Base-by-base conservation (phyloP, 208 protist genomes). In the Naegleria lovaniensis region DNA sequence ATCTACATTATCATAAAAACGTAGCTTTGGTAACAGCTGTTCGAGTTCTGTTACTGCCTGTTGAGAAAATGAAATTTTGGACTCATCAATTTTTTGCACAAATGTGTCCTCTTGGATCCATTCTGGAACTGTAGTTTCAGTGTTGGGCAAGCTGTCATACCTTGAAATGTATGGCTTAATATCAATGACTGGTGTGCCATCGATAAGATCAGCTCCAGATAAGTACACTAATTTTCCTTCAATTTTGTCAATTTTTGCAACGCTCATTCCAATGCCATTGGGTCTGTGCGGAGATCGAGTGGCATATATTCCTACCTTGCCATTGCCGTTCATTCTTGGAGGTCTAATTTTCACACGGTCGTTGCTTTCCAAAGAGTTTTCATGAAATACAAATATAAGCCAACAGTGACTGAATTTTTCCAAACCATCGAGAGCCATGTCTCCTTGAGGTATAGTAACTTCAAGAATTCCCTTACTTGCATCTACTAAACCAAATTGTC, bases 171-270 rank as follows among this genome's bases (percentile, higher is more conserved):
- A 99, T 5, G 97, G 97, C 93, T 99, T 99, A 90, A 99, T 97
- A 91, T 99, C 98, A 36, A 99, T 93, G 85, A 99, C 96, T 11
- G 97, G 97, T 40, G 98, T 99, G 43, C 97, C 97, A 92, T 99
- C 96, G 33, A 98, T 94, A 22, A 99, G 93, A 90, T 99, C 98
- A 90, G 98, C 94, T 67, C 98, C 98, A 43, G 95, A 94, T 25
- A 99, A 95, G 93, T 96, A 94, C 33, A 97, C 92, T 39, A 96
- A 94, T 6, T 96, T 91, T 6, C 96, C 95, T 39, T 94, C 94
- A 87, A 98, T 95, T 22, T 91, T 92, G 7, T 97, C 94, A 22
- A 98, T 93, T 25, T 94, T 94, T 39, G 97, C 95, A 85, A 95
- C 96, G 22, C 95, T 97, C 55, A 98, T 87, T 22, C 96, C 96